Evolutionary conservation across 805 yeast genomes (phyloP).

Genomic region (Candida sakaeoensis): DNA sequence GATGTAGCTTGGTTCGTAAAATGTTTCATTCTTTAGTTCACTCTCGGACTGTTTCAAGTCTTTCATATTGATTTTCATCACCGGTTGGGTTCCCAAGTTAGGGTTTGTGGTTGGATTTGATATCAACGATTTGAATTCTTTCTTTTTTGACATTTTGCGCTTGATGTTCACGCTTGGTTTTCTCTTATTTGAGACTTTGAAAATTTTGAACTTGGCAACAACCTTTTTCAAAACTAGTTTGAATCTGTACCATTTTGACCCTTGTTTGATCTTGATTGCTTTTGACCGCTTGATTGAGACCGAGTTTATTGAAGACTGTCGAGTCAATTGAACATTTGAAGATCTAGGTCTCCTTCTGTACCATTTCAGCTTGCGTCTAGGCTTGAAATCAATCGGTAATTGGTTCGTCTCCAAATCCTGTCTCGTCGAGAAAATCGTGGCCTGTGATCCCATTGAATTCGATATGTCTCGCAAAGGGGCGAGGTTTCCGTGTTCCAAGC

Average conservation of each 20-base stretch:
- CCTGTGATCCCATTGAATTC: slow-evolving; percentile 40
- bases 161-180: slow-evolving; percentile 15
- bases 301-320: slow-evolving; percentile 11
- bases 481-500: not conserved
- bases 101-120: slow-evolving; percentile 20
- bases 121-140: slow-evolving; percentile 2
- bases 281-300: slow-evolving; percentile 21
- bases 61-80: slow-evolving; percentile 15
- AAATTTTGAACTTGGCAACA: slow-evolving; percentile 19
- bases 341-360: slow-evolving; percentile 1
- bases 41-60: too few relatives aligned
- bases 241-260: slow-evolving; percentile 30
- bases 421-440: slow-evolving; percentile 43
- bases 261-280: slow-evolving; percentile 34
- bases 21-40: not conserved
- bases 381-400: not conserved
- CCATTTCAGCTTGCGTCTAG: not conserved
- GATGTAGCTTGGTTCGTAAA: not conserved
- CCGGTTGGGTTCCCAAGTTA: slow-evolving; percentile 19
- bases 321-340: slow-evolving; percentile 8
- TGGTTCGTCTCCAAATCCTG: slow-evolving; percentile 6
- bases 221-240: slow-evolving; percentile 23
- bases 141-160: slow-evolving; percentile 12
- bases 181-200: slow-evolving; percentile 23
- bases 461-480: slow-evolving; percentile 24